Evolutionary conservation across 352 stramenopile genomes (phyloP).

Genomic region (Phytophthora quininea): DNA sequence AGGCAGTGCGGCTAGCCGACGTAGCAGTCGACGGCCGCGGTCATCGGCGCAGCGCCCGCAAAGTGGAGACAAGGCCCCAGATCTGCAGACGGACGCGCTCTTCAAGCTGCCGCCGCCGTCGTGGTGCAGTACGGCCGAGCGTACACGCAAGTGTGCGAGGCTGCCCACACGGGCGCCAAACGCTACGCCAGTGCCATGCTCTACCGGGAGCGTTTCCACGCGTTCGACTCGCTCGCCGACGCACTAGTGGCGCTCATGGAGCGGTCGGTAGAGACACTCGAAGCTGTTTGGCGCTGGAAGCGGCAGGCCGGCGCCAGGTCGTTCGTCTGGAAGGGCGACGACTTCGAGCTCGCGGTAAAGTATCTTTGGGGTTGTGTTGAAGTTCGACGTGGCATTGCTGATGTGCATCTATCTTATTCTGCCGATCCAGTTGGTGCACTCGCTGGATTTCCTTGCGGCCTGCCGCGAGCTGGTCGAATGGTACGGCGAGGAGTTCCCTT

Average conservation of each 20-base stretch:
- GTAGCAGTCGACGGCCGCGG: slow-evolving; percentile 6
- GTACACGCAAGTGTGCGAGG: slow-evolving; percentile 18
- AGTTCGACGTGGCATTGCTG: slow-evolving; percentile 16
- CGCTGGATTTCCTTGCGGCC: slow-evolving; percentile 54
- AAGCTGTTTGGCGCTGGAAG: slow-evolving; percentile 51
- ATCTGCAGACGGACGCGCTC: slow-evolving; percentile 25
- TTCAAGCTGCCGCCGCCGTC: slow-evolving; percentile 33
- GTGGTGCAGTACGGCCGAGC: slow-evolving; percentile 51
- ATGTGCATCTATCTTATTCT: slow-evolving; percentile 9
- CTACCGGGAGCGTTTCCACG: slow-evolving; percentile 67
- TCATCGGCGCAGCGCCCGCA: slow-evolving; percentile 9
- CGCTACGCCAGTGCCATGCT: slow-evolving; percentile 49
- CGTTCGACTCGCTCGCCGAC: slow-evolving; percentile 56
- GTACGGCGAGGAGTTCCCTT: slow-evolving; percentile 79
- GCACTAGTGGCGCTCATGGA: slow-evolving; percentile 38
- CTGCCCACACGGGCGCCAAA: slow-evolving; percentile 20
- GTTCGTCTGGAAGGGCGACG: slow-evolving; percentile 66
- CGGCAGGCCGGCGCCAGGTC: neutral
- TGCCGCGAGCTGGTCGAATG: slow-evolving; percentile 53
- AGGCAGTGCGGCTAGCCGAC: neutral
- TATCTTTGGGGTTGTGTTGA: slow-evolving; percentile 3
- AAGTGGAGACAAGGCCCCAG: slow-evolving; percentile 3
- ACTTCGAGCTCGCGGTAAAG: slow-evolving; percentile 50
- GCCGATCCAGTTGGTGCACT: slow-evolving; percentile 41
- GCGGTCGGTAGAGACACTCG: slow-evolving; percentile 37